These are phyloP conservation scores for Aschersonia sp. DNA, from an alignment of 2,329 filamentous ascomycete species.

Conservation along the genomic window DNA sequence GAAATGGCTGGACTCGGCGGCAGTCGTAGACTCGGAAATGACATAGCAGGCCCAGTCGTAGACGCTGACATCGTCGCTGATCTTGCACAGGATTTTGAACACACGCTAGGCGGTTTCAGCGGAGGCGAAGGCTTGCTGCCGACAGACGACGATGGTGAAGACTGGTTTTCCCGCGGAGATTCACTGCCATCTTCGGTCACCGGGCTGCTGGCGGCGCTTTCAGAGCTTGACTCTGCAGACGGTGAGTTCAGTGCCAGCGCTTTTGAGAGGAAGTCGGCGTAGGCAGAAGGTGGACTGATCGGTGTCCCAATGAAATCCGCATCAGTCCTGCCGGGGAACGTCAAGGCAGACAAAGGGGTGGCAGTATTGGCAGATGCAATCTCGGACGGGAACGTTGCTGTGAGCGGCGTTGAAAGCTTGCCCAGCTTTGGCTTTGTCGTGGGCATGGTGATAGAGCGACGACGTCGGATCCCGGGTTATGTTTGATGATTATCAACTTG, in stretches of 20 bases:
- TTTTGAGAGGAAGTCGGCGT: conserved; percentile 78
- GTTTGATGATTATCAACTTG: not conserved
- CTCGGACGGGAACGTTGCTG: conserved; percentile 47
- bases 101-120: conserved; percentile 22
- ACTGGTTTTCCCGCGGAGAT: conserved; percentile 40
- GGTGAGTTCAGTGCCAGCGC: conserved; percentile 65
- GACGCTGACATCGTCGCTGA: conserved; percentile 43
- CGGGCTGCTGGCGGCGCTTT: conserved; percentile 39
- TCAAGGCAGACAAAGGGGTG: conserved; percentile 47
- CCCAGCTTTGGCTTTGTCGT: conserved; percentile 43
- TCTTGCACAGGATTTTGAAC: conserved; percentile 36
- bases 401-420: conserved; percentile 47
- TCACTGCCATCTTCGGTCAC: conserved; percentile 39
- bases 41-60: conserved; percentile 38
- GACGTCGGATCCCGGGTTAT: not conserved
- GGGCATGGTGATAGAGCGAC: conserved; percentile 27
- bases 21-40: conserved; percentile 57
- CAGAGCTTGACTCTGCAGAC: conserved; percentile 35
- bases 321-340: conserved; percentile 23
- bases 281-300: conserved; percentile 80
- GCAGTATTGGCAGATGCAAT: conserved; percentile 48
- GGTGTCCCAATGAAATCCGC: conserved; percentile 64
- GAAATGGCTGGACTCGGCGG: conserved; percentile 63
- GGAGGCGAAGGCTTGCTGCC: conserved; percentile 18
- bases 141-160: conserved; percentile 25